Evolutionary conservation across 345 rosid species (phyloP), one percentile per base, ranked within the genome.

Genomic region (Rhodamnia argentea): DNA sequence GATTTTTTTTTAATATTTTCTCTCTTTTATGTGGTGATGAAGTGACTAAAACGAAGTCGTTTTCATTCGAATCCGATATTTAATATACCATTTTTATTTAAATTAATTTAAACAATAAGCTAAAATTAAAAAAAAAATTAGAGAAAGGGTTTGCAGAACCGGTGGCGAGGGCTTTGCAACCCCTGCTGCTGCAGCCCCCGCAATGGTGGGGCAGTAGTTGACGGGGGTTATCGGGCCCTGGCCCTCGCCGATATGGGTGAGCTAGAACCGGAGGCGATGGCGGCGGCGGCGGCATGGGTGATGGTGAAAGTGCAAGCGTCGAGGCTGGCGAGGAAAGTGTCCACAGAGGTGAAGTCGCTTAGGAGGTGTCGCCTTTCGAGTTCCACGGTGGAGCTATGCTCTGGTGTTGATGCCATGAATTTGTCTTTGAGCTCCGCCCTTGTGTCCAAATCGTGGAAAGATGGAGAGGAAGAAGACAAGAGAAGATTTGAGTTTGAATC

Each of bases 331-430:
- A 89, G 59, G 88, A 89, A 85, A 58, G 60, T 58, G 82, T 92
- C 95, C 84, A 86, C 85, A 83, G 94, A 88, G 85, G 88, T 27
- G 70, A 85, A 93, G 84, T 93, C 96, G 52, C 90, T 88, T 84
- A 93, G 90, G 75, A 94, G 96, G 89, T 94, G 95, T 52, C 91
- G 92, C 86, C 90, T 91, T 13, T 94, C 94, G 87, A 87, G 90
- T 59, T 95, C 95, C 58, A 95, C 86, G 62, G 93, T 82, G 29
- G 92, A 90, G 83, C 78, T 64, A 44, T 64, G 13, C 44, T 18
- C 23, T 20, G 10, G 78, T 9, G 44, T 18, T 0, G 78, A 32
- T 10, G 78, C 44, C 78, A 64, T 64, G 24, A 2, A 57, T 32
- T 22, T 22, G 78, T 10, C 76, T 16, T 64, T 2, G 23, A 47